phyloP scores from a whole-genome alignment of 306 rosid genomes.

The Luffa acutangula region DNA sequence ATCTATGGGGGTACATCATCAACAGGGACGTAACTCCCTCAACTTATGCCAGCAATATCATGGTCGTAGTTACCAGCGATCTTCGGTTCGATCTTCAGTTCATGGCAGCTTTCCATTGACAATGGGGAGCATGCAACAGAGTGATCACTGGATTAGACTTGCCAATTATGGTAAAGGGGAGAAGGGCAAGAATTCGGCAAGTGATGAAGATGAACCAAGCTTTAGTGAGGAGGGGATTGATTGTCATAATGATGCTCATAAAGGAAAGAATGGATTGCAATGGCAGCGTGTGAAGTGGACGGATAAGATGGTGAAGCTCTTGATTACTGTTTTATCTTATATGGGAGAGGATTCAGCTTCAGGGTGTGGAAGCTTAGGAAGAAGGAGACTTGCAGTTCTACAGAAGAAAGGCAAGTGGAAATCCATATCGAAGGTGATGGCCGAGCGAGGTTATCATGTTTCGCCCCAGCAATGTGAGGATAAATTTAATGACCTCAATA shows the following conservation, averaged over 20 bases:
- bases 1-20: conserved; percentile 34
- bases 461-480: not conserved
- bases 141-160: conserved; percentile 42
- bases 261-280: conserved; percentile 44
- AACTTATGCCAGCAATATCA: conserved; percentile 34
- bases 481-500: not conserved
- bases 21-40: conserved; percentile 26
- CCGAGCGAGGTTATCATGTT: conserved; percentile 38
- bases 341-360: conserved; percentile 44
- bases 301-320: conserved; percentile 73
- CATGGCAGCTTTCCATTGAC: conserved; percentile 48
- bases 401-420: conserved; percentile 38
- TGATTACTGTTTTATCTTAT: conserved; percentile 69
- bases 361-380: conserved; percentile 40
- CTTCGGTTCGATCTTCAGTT: conserved; percentile 28
- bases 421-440: conserved; percentile 74
- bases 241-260: conserved; percentile 32
- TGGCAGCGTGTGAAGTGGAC: conserved; percentile 91
- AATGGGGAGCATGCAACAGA: conserved; percentile 40
- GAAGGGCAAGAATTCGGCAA: not conserved
- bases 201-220: conserved; percentile 52
- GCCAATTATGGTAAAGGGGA: not conserved
- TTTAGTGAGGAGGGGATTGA: conserved; percentile 47
- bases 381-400: not conserved
- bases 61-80: conserved; percentile 31